These are phyloP conservation scores for Diaporthe ilicicola DNA, from an alignment of 2,329 filamentous ascomycete species.

Conservation along the genomic window DNA sequence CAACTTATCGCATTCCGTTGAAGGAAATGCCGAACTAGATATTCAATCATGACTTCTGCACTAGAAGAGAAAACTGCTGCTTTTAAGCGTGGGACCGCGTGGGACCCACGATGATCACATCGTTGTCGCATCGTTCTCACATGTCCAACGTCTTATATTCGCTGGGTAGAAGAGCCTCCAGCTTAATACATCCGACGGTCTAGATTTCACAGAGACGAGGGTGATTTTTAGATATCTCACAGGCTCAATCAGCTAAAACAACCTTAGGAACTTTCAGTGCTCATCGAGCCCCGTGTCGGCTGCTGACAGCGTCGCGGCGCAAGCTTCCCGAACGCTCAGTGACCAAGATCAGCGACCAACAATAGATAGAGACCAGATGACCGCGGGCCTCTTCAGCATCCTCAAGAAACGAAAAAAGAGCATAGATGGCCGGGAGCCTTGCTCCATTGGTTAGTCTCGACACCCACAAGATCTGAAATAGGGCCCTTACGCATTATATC, in stretches of 20 bases:
- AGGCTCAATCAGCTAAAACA: not conserved
- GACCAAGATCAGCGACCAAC: too few relatives aligned
- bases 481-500: not conserved
- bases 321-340: not conserved
- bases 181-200: not conserved
- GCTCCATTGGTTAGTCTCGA: not conserved
- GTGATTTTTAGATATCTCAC: not conserved
- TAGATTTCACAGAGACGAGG: not conserved
- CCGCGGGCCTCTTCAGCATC: not conserved
- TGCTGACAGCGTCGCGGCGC: not conserved
- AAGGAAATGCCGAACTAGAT: too few relatives aligned
- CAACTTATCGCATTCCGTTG: not conserved
- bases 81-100: too few relatives aligned
- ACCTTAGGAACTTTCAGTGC: not conserved
- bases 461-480: not conserved
- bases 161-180: not conserved
- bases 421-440: not conserved
- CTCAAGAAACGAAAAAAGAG: not conserved
- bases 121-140: not conserved
- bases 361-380: not conserved
- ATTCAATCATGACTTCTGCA: not conserved
- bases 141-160: not conserved
- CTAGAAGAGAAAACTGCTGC: not conserved
- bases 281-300: not conserved
- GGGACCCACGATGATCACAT: too few relatives aligned